phyloP scores from a whole-genome alignment of 768 basidiomycete genomes.

The Inosperma sp. region DNA sequence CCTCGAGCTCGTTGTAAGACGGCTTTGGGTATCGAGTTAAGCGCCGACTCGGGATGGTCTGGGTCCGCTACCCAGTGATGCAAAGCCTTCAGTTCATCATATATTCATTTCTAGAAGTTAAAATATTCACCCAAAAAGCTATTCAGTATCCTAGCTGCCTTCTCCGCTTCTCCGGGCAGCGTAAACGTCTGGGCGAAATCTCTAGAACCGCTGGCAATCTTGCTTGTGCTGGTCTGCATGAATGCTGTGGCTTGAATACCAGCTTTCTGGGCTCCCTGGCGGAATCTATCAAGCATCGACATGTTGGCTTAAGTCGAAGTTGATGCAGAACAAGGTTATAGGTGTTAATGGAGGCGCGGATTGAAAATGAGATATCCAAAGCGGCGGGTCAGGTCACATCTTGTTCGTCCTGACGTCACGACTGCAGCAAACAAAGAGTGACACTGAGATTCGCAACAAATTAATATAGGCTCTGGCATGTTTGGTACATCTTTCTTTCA shows the following conservation, averaged over 20 bases:
- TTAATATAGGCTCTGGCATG: no score
- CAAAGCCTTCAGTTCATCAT: constrained; percentile 11
- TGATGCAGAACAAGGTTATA: no score
- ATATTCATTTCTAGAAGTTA: constrained; percentile 8
- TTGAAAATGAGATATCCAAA: no score
- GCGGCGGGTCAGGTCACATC: no score
- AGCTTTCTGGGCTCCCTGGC: constrained; percentile 74
- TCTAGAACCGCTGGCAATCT: constrained; percentile 68
- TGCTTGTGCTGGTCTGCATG: constrained; percentile 58
- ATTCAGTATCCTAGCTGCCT: constrained; percentile 86
- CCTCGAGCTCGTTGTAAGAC: constrained; percentile 89
- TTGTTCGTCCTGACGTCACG: no score
- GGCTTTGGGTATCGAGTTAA: constrained; percentile 91
- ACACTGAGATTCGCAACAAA: no score
- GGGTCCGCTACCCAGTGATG: constrained; percentile 66
- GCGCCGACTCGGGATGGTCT: constrained; percentile 77
- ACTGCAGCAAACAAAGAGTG: no score
- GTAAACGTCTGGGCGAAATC: constrained; percentile 83
- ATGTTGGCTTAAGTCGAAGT: constrained; percentile 23
- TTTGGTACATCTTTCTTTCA: no score
- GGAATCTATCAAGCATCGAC: constrained; percentile 75
- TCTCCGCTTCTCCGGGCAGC: constrained; percentile 89
- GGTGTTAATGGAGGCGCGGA: no score
- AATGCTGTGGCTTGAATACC: constrained; percentile 77
- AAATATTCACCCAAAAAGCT: constrained; percentile 72